A percentile compares a stretch with the other conserved stretches of the same genome.
phyloP scores from a whole-genome alignment of 192 early-diverging fungal genomes.

The Mycoemilia scoparia region DNA sequence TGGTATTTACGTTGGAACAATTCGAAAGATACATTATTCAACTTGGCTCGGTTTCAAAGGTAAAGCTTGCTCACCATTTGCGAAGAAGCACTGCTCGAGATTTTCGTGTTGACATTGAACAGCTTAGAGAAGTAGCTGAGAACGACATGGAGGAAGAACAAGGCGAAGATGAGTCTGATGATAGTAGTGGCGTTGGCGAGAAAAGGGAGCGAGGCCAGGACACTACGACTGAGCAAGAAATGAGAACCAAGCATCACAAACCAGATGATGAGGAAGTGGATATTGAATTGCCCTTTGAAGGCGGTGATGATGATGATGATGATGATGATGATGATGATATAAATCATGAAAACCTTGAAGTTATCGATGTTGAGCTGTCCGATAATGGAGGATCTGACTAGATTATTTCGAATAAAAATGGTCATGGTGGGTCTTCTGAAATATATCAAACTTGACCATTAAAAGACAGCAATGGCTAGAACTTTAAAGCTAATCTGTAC shows the following conservation, averaged over 20 bases:
- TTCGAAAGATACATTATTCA: constrained; percentile 56
- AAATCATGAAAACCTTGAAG: not conserved
- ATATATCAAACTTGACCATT: too few species aligned
- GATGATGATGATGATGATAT: not conserved
- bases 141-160: constrained; percentile 7
- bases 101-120: constrained; percentile 44
- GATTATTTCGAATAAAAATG: too few species aligned
- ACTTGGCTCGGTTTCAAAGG: constrained; percentile 48
- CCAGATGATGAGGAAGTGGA: constrained; percentile 2
- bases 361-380: not conserved
- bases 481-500: too few species aligned
- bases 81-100: constrained; percentile 63
- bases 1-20: constrained; percentile 59
- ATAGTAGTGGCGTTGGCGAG: not conserved
- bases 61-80: constrained; percentile 54
- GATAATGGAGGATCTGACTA: not conserved
- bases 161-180: constrained; percentile 22
- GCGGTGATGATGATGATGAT: constrained; percentile 1
- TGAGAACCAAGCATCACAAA: constrained; percentile 4
- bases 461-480: too few species aligned
- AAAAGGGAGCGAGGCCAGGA: too few species aligned
- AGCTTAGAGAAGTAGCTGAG: constrained; percentile 5
- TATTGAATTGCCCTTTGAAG: constrained; percentile 2
- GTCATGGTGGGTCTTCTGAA: too few species aligned
- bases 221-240: constrained; percentile 6